phyloP scores from a whole-genome alignment of 148 eudicot genomes.

The Rhododendron ovatum region DNA sequence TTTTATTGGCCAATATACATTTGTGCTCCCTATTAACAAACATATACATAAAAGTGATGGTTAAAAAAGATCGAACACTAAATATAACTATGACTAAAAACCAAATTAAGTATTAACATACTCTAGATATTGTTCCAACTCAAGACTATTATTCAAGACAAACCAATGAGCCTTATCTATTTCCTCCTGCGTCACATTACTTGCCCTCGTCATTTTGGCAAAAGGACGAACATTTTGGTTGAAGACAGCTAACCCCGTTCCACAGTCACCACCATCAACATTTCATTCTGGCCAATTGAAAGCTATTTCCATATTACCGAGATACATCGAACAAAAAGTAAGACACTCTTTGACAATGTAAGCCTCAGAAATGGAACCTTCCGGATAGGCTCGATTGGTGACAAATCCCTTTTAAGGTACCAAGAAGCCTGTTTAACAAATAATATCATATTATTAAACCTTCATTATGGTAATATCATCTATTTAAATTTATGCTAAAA shows the following conservation, averaged over 20 bases:
- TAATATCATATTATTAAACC: not conserved
- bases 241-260: not conserved
- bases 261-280: not conserved
- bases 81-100: no score
- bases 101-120: no score
- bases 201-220: not conserved
- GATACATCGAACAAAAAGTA: not conserved
- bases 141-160: no score
- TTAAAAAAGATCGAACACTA: no score
- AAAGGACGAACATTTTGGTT: not conserved
- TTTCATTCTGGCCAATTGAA: not conserved
- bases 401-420: not conserved
- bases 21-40: not conserved
- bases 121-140: no score
- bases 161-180: not conserved
- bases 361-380: not conserved
- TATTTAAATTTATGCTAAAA: not conserved
- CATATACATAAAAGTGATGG: not conserved
- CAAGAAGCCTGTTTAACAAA: not conserved
- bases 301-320: not conserved
- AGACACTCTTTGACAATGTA: not conserved
- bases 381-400: no score
- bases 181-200: not conserved
- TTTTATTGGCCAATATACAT: not conserved
- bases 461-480: not conserved